Evolutionary conservation across 495 filamentous ascomycete genomes (phyloP).

Genomic region (Podospora sp.): DNA sequence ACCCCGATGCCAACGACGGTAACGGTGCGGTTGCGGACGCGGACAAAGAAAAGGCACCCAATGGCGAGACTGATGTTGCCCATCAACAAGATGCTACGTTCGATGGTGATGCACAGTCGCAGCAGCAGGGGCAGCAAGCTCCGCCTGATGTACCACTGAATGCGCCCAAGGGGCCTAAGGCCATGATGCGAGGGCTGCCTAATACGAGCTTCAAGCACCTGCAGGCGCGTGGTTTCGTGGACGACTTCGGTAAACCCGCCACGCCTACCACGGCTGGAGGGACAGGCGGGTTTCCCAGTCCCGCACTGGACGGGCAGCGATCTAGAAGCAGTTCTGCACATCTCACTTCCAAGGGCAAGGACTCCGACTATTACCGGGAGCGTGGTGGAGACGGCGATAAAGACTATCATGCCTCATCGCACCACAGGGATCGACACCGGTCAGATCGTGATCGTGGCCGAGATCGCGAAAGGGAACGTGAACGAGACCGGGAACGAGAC

Average conservation of each 20-base stretch:
- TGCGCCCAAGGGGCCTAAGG: slow-evolving; percentile 90
- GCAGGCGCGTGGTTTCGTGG: slow-evolving; percentile 51
- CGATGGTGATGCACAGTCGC: neutral
- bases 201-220: slow-evolving; percentile 67
- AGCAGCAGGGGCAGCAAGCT: slow-evolving; percentile 19
- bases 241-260: slow-evolving; percentile 41
- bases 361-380: slow-evolving; percentile 28
- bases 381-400: slow-evolving; percentile 34
- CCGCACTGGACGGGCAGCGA: slow-evolving; percentile 32
- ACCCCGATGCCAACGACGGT: neutral
- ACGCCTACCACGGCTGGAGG: slow-evolving; percentile 40
- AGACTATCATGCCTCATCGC: slow-evolving; percentile 16
- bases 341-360: slow-evolving; percentile 27
- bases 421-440: slow-evolving; percentile 27
- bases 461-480: slow-evolving; percentile 37
- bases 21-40: neutral
- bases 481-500: slow-evolving; percentile 17
- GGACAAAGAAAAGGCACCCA: slow-evolving; percentile 27
- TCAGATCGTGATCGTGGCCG: slow-evolving; percentile 31
- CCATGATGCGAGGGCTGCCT: slow-evolving; percentile 83
- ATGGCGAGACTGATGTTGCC: slow-evolving; percentile 30
- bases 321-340: slow-evolving; percentile 49
- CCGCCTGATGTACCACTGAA: slow-evolving; percentile 55
- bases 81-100: slow-evolving; percentile 16
- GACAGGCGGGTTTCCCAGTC: slow-evolving; percentile 36